Base-by-base conservation (phyloP, 2,329 filamentous ascomycete genomes). In the Nemania abortiva region DNA sequence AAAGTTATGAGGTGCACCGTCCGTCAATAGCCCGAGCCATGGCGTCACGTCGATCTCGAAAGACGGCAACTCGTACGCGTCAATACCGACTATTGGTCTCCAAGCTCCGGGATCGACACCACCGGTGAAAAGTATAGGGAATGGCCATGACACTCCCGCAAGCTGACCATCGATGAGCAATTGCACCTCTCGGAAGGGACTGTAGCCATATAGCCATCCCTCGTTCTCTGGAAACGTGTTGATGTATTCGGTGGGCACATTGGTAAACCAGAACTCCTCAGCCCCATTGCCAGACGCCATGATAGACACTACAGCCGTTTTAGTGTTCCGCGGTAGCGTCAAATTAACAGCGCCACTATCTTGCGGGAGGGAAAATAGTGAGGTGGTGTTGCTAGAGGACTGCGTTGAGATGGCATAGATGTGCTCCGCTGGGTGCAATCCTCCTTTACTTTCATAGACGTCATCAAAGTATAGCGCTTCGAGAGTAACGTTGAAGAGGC, bases 181-280 rank as follows among this genome's bases (percentile, higher is more conserved):
- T 69, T 92, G 90, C 6, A 92, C 82, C 78, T 92, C 90, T 45
- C 90, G 86, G 73, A 91, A 92, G 0, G 90, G 87, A 1, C 89
- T 90, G 72, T 87, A 88, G 0, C 90, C 90, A 64, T 87, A 86
- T 0, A 92, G 80, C 72, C 72, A 74, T 6, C 85, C 86, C 2
- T 84, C 81, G 20, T 81, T 83, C 3, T 79, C 77, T 2, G 83
- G 81, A 73, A 91, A 92, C 1, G 84, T 86, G 34, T 84, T 74
- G 2, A 83, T 83, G 66, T 89, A 84, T 1, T 86, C 84, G 3
- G 84, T 84, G 13, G 89, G 83, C 1, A 90, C 89, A 72, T 91
- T 92, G 27, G 84, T 85, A 84, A 89, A 92, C 90, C 90, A 92
- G 74, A 92, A 92, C 73, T 92, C 90, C 77, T 92, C 90, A 1